Evolutionary conservation across 23 red algal species (phyloP).

Genomic region (Gracilaria domingensis): DNA sequence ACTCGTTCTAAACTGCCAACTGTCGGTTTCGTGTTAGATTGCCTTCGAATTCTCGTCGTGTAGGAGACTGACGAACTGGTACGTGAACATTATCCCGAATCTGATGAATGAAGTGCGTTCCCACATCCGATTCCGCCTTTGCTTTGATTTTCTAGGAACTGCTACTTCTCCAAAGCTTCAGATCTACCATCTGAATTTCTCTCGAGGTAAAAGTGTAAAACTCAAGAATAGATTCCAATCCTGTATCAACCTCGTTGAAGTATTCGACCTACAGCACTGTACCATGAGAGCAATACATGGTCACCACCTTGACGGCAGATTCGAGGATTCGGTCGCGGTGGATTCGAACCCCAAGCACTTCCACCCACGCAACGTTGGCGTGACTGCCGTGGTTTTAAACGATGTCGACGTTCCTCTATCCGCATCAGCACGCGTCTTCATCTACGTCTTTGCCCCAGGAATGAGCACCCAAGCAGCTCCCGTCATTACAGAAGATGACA

Average conservation of each 20-base stretch:
- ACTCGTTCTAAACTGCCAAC: not conserved
- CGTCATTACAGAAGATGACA: too few species aligned
- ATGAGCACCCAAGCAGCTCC: too few species aligned
- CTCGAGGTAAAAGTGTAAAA: conserved; percentile 94
- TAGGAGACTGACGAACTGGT: conserved; percentile 1
- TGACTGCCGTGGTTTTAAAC: too few species aligned
- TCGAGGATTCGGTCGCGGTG: conserved; percentile 85
- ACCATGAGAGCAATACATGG: conserved; percentile 81
- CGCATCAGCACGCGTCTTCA: too few species aligned
- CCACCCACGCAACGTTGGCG: too few species aligned
- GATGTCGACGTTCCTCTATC: too few species aligned
- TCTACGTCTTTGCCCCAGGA: too few species aligned
- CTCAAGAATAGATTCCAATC: conserved; percentile 95
- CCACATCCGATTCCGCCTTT: conserved; percentile 27
- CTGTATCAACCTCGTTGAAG: conserved; percentile 94
- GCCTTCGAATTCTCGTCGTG: conserved; percentile 45
- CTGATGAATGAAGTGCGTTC: not conserved
- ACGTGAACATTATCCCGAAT: conserved; percentile 4
- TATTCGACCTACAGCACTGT: conserved; percentile 95
- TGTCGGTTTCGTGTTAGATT: not conserved
- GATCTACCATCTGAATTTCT: conserved; percentile 90
- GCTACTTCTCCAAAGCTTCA: conserved; percentile 83
- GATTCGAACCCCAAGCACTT: conserved; percentile 92
- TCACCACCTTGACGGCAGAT: conserved; percentile 89
- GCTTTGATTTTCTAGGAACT: not conserved